A percentile compares a stretch with the other conserved stretches of the same genome.
Conservation (phyloP, 306 rosid species). For the Dryas octopetala region DNA sequence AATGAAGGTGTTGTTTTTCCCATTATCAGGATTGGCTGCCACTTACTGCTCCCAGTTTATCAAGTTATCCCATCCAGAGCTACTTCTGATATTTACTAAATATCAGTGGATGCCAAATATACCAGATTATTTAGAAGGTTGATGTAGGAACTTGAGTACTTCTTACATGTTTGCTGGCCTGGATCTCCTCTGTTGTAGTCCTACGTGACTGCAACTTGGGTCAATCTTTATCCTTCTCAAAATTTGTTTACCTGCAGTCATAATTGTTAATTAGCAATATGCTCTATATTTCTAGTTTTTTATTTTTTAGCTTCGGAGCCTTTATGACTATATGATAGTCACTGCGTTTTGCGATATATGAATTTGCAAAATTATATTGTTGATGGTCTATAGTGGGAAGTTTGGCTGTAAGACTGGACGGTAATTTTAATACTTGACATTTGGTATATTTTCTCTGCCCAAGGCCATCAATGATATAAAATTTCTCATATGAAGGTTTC, state of each 20-base stretch:
- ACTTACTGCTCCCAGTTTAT: too few species aligned
- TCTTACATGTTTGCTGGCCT: not conserved
- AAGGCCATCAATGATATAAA: not conserved
- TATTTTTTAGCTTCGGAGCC: too few species aligned
- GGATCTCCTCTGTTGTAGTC: not conserved
- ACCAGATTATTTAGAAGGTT: not conserved
- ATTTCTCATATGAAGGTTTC: slow-evolving; percentile 6
- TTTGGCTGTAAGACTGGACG: not conserved
- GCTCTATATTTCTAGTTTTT: too few species aligned
- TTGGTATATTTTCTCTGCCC: not conserved
- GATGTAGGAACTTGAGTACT: not conserved
- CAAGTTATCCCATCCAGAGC: too few species aligned
- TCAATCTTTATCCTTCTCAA: not conserved
- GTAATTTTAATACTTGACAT: not conserved
- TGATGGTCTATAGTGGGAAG: not conserved
- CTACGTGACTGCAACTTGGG: not conserved
- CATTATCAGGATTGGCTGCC: not conserved
- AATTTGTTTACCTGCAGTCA: too few species aligned
- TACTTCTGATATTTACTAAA: too few species aligned
- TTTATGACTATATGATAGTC: too few species aligned
- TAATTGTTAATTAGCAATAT: too few species aligned
- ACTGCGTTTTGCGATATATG: too few species aligned
- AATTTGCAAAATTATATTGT: not conserved
- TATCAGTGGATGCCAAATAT: not conserved
- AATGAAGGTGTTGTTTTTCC: not conserved